Evolutionary conservation across 2,329 filamentous ascomycete genomes (phyloP), one percentile per base, ranked within the genome.

Genomic region (Orbilia brochopaga): DNA sequence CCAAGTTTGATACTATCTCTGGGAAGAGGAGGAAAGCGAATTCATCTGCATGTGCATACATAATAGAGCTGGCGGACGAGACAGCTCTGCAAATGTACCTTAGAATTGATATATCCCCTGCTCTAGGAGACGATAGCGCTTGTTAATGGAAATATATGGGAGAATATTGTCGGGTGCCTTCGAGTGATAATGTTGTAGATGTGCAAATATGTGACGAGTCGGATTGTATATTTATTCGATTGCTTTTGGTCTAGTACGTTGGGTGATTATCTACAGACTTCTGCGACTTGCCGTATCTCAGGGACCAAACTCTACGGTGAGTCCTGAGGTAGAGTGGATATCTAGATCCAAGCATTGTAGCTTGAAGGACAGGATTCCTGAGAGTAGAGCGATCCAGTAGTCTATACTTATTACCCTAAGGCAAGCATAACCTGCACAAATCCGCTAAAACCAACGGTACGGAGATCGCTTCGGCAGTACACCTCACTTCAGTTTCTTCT

Each of bases 401-500:
- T 42, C 37, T 42, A 42, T 42, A 42, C n/a, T 42, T 13, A 42
- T 42, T 42, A 42, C 37, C n/a, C 37, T 17, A 6, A 8, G 8
- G 27, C 37, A 42, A 42, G 37, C 37, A 42, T 2, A 3, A 42
- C 13, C 13, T 3, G 11, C 37, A 42, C 5, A 54, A 58, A 69
- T 17, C 51, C 66, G 66, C 66, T 70, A 70, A 70, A 64, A 3
- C 5, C 21, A 40, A 35, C 17, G 62, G 37, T 56, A 35, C 37
- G 58, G 11, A 24, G 44, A 24, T 15, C 27, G 30, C 17, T 13
- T 11, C n/a, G 42, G 27, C 21, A 10, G 27, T 27, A 21, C 11
- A 4, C 19, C 53, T 52, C 52, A 70, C 40, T 51, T 67, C 53
- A 59, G 52, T 50, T 79, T 80, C 75, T 80, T 80, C 64, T 81